Evolutionary conservation across 2,329 filamentous ascomycete species (phyloP), one percentile per base, ranked within the genome.

Genomic region (Aspergillus tubingensis): DNA sequence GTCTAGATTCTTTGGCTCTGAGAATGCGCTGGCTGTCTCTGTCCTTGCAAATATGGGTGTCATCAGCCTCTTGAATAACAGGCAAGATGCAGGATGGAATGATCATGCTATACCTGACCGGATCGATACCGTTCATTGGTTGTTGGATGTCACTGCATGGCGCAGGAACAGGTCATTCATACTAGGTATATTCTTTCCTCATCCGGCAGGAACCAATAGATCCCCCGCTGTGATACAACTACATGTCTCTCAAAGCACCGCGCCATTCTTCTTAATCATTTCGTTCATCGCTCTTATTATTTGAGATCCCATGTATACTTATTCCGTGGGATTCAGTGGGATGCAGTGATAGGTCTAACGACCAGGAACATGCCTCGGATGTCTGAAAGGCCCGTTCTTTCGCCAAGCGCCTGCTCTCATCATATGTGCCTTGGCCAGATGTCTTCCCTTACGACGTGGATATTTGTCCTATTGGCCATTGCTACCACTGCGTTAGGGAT

Each of bases 151-250:
- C 23, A 27, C 25, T 50, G 47, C 47, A 25, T 30, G 25, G 47
- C 25, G 30, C n/a, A 30, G 47, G 25, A 6, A 17, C 25, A 30
- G 47, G 15, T 17, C 25, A 50, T 50, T 50, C 11, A 36, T n/a
- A n/a, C n/a, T n/a, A n/a, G 5, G 7, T 62, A 62, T 57, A 57
- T 62, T 47, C 25, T 57, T 17, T 54, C 60, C 11, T 59, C 48
- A 10, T 57, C 25, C 3, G 60, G 60, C 41, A 50, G 57, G 8
- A 25, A 19, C 11, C 32, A 58, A 60, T 57, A 38, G 54, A 43
- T 62, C 54, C 11, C 39, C 48, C 10, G 57, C 47, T 50, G 47
- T 50, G 25, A 30, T 25, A 17, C 23, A 50, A 27, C 25, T 50
- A 15, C n/a, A 32, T 15, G 8, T 17, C 8, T 13, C n/a, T 2